Base-by-base conservation (phyloP, 768 basidiomycete genomes). In the Pleurotus salmoneostramineus region DNA sequence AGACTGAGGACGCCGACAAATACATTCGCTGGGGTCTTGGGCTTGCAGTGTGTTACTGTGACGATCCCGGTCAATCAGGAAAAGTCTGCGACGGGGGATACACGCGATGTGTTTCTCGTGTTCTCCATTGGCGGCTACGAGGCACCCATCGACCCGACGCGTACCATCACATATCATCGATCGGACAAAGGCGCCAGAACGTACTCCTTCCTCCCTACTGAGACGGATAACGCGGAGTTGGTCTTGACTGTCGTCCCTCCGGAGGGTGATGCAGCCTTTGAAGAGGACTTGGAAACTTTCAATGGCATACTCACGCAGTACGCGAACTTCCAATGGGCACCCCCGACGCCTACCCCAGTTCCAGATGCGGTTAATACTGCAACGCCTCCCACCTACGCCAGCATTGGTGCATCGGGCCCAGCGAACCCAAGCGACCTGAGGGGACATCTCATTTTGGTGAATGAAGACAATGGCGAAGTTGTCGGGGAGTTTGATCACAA, bases 251-350 rank as follows among this genome's bases (percentile, higher is more conserved):
- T 77, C 47, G 64, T 68, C 34, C 58, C 67, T 48, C 58, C 71
- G 61, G 58, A 66, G 51, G 59, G 35, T 31, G 67, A 78, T 45
- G 56, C 73, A 15, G 71, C 74, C 33, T 68, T 79, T 11, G 35
- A 74, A 52, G 83, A 88, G 59, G 85, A 88, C 60, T 58, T 85
- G 33, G 83, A 83, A 56, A 81, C 82, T 0, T 83, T 91, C 56
- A 87, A 91, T 62, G 78, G 83, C 27, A 77, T 91, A 35, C 65
- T 91, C 5, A 68, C 79, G 11, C 88, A 91, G 63, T 91, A 91
- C 67, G 83, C 74, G 12, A 77, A 81, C 6, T 72, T 82, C 34
- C 70, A 71, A 43, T 67, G 72, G 31, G 40, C 40, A 21, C n/a
- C 52, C 14, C 6, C 48, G 15, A 21, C 51, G 4, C 15, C 50